These are phyloP conservation scores for Colletotrichum euphorbiae DNA, from an alignment of 2,329 filamentous ascomycete species.

Conservation along the genomic window DNA sequence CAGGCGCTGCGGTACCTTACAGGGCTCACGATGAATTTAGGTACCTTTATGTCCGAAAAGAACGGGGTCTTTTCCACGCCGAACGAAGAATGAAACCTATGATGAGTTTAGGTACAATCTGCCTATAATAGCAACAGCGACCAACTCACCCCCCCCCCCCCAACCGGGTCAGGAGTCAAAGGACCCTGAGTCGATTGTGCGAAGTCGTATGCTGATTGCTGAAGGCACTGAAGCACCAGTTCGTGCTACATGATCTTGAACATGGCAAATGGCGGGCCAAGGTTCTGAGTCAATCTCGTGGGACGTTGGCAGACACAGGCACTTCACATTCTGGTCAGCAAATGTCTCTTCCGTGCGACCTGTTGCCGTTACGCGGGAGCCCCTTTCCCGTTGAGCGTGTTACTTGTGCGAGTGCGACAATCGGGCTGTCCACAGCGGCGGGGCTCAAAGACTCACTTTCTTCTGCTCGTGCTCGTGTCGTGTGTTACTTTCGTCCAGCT, in stretches of 20 bases:
- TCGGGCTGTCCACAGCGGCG: neutral
- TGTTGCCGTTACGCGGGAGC: conserved; percentile 9
- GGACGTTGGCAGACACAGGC: neutral
- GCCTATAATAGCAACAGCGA: neutral
- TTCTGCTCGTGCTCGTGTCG: neutral
- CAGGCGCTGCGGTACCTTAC: neutral
- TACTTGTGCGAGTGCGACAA: neutral
- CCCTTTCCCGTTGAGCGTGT: conserved; percentile 1
- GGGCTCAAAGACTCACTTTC: neutral
- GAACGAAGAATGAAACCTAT: no score
- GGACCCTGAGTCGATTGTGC: neutral
- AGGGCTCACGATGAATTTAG: neutral
- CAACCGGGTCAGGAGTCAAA: neutral
- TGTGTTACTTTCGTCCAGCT: neutral
- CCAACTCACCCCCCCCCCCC: neutral
- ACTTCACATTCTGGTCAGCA: no score
- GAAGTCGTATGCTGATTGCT: neutral
- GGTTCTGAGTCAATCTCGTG: conserved; percentile 21
- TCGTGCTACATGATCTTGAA: conserved; percentile 15
- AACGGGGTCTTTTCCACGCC: no score
- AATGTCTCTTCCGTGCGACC: no score
- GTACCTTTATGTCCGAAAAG: no score
- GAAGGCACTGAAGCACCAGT: neutral
- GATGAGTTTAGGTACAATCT: neutral
- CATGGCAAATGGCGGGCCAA: conserved; percentile 8